These are phyloP conservation scores for Achlya hypogyna DNA, from an alignment of 352 stramenopile species.

Conservation along the genomic window DNA sequence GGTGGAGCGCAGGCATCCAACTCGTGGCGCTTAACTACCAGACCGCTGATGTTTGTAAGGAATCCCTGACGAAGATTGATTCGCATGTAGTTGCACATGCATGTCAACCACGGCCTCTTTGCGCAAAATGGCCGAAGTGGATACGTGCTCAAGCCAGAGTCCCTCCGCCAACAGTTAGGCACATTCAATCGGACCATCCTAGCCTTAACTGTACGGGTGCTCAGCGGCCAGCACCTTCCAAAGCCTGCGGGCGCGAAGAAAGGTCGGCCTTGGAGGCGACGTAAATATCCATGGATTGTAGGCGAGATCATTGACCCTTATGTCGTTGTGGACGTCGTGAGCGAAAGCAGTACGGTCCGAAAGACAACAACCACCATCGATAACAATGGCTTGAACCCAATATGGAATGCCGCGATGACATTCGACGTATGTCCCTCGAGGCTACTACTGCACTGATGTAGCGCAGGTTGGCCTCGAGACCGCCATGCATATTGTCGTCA, in stretches of 20 bases:
- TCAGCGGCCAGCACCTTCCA: conserved; percentile 34
- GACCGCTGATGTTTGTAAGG: conserved; percentile 54
- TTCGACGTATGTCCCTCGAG: conserved; percentile 14
- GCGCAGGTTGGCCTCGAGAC: conserved; percentile 15
- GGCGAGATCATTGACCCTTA: conserved; percentile 46
- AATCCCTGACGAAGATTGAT: neutral
- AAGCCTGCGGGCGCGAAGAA: conserved; percentile 29
- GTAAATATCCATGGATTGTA: neutral
- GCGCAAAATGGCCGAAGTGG: conserved; percentile 74
- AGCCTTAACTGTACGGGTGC: conserved; percentile 19
- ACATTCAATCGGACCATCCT: neutral
- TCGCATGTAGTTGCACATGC: conserved; percentile 26
- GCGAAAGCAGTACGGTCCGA: conserved; percentile 22
- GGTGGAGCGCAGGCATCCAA: conserved; percentile 77
- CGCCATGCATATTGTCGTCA: conserved; percentile 29
- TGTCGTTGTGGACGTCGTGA: conserved; percentile 24
- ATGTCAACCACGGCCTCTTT: conserved; percentile 82
- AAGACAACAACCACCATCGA: conserved; percentile 25
- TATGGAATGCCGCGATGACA: conserved; percentile 26
- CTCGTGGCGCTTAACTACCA: conserved; percentile 89
- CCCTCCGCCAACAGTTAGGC: conserved; percentile 21
- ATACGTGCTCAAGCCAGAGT: conserved; percentile 80
- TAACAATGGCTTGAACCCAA: conserved; percentile 50
- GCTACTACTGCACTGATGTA: neutral
- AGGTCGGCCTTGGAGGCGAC: neutral